Conservation (phyloP, 164 flowering plant genomes). For the Saururus chinensis region DNA sequence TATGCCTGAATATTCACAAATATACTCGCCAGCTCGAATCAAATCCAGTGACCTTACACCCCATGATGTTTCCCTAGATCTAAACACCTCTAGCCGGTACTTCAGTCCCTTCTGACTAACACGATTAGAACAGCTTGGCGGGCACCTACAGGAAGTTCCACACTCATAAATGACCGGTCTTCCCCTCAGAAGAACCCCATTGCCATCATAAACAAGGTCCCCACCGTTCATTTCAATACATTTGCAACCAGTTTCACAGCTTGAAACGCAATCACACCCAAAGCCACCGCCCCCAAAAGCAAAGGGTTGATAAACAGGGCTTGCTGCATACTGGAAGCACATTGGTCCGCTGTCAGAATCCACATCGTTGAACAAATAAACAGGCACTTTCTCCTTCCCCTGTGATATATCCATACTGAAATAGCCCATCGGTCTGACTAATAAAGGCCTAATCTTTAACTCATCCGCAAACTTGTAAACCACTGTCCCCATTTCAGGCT, state of each 20-base stretch:
- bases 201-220: slow-evolving; percentile 55
- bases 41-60: slow-evolving; percentile 70
- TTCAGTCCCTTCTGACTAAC: slow-evolving; percentile 58
- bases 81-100: slow-evolving; percentile 54
- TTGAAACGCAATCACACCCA: slow-evolving; percentile 58
- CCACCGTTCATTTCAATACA: slow-evolving; percentile 79
- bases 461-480: slow-evolving; percentile 42
- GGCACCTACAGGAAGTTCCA: slow-evolving; percentile 60
- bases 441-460: slow-evolving; percentile 38
- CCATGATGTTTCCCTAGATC: slow-evolving; percentile 77
- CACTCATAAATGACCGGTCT: slow-evolving; percentile 81
- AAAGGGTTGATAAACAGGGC: slow-evolving; percentile 44
- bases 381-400: slow-evolving; percentile 57
- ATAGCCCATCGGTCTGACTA: slow-evolving; percentile 49
- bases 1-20: slow-evolving; percentile 72
- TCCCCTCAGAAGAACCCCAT: slow-evolving; percentile 66
- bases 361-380: slow-evolving; percentile 63
- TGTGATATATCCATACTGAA: slow-evolving; percentile 52
- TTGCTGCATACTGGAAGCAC: slow-evolving; percentile 43
- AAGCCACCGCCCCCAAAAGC: slow-evolving; percentile 16
- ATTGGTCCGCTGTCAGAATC: slow-evolving; percentile 55
- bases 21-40: slow-evolving; percentile 70
- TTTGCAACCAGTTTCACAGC: slow-evolving; percentile 42
- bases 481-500: slow-evolving; percentile 76
- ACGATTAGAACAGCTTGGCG: slow-evolving; percentile 57